Evolutionary conservation across 495 filamentous ascomycete genomes (phyloP).

Genomic region (Elaphomyces granulatus): DNA sequence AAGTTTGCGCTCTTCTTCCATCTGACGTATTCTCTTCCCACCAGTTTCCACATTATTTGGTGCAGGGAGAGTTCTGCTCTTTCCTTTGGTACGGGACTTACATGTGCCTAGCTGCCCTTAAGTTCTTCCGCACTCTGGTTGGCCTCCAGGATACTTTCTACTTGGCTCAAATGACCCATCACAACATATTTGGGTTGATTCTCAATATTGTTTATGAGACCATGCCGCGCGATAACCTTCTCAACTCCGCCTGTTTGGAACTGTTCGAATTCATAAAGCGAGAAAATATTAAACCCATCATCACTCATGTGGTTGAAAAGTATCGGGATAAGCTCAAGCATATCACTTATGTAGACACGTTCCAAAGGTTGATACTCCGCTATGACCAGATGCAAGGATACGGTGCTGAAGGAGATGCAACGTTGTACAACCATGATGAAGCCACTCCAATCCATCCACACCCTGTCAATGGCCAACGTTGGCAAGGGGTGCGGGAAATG

Average conservation of each 20-base stretch:
- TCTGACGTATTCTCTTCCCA: constrained; percentile 1
- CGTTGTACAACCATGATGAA: constrained; percentile 36
- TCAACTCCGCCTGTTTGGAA: constrained; percentile 92
- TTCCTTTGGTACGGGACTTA: no score
- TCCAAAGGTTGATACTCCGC: constrained; percentile 54
- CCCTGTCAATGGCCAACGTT: constrained; percentile 50
- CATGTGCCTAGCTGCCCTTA: constrained; percentile 55
- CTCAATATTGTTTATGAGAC: constrained; percentile 78
- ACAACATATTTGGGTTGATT: constrained; percentile 75
- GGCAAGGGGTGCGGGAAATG: constrained; percentile 68
- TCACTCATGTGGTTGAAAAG: constrained; percentile 75
- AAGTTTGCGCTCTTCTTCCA: no score
- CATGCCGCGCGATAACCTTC: constrained; percentile 88
- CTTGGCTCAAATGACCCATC: constrained; percentile 69
- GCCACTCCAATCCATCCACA: constrained; percentile 35
- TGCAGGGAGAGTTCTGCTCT: no score
- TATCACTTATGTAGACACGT: constrained; percentile 80
- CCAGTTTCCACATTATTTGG: no score
- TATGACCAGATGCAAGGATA: constrained; percentile 76
- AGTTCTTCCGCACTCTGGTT: constrained; percentile 85
- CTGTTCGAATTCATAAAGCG: constrained; percentile 85
- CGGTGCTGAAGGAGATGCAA: constrained; percentile 40
- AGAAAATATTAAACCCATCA: constrained; percentile 68
- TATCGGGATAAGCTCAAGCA: constrained; percentile 67
- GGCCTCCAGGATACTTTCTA: constrained; percentile 86